Conservation (phyloP, 2,329 filamentous ascomycete genomes). For the Fusarium circinatum region DNA sequence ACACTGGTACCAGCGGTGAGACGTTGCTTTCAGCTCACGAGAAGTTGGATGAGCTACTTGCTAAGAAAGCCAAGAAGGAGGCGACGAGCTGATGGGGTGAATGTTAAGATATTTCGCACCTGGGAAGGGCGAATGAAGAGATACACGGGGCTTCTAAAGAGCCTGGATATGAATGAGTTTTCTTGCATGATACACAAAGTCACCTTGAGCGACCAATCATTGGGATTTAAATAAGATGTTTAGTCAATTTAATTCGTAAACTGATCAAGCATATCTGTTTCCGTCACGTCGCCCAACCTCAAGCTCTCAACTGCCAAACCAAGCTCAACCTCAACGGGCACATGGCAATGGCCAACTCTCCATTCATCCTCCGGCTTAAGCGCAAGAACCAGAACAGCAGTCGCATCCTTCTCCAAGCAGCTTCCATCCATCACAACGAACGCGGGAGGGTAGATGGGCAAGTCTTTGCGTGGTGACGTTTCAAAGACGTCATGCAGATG, state of each 20-base stretch:
- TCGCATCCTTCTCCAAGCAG: accelerated
- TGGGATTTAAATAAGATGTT: accelerated
- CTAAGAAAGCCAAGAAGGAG: not conserved
- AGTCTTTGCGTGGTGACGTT: not conserved
- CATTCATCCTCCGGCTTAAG: not conserved
- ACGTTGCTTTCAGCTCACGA: not conserved
- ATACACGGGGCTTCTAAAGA: not conserved
- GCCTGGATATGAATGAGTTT: not conserved
- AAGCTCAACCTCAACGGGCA: not conserved
- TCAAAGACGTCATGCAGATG: not conserved
- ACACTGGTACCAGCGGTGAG: not conserved
- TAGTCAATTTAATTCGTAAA: not conserved
- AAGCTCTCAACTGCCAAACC: not conserved
- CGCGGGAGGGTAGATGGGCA: not conserved
- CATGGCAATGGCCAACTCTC: not conserved
- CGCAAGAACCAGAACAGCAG: not conserved
- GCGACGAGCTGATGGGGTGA: accelerated
- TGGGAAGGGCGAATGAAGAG: not conserved
- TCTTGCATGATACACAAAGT: not conserved
- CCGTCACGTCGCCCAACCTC: not conserved
- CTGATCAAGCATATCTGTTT: not conserved
- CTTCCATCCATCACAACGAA: not conserved
- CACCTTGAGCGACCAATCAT: too few species aligned
- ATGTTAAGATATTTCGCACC: accelerated
- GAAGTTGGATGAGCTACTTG: not conserved